Evolutionary conservation across 768 basidiomycete genomes (phyloP), one percentile per base, ranked within the genome.

Genomic region (Lanmaoa rubissima): DNA sequence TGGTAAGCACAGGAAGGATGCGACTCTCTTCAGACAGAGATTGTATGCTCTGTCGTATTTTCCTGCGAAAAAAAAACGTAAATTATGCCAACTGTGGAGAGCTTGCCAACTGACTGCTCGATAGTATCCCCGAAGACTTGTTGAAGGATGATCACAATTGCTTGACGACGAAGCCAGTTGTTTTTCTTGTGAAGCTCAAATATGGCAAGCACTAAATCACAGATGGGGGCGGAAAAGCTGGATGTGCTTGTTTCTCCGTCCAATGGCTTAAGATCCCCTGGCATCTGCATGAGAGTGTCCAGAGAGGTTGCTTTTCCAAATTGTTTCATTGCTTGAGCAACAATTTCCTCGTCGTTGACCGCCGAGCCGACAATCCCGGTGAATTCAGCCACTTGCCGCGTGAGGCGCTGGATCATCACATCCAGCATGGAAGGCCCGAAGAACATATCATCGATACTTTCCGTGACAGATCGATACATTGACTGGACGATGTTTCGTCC

Each of bases 381-480:
- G 57, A 94, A 85, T 66, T 94, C 92, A 11, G 91, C 91, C 0
- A 91, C 94, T 72, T 98, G 94, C 32, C 86, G 83, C 1, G 89
- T 92, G 17, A 98, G 82, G 3, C 94, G 85, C 64, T 92, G 88
- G 42, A 96, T 92, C 81, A 96, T 90, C 44, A 95, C 88, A 68
- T 98, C 94, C 43, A 98, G 74, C 92, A 97, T 94, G 1, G 93
- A 94, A 3, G 91, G 95, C 3, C 92, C 94, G 61, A 96, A 93
- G 73, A 96, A 88, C 82, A 97, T 92, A 71, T 98, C 97, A 70
- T 99, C 97, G 65, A 98, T 87, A 69, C 94, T 94, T 60, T 92
- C 91, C 6, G 96, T 84, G 45, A 99, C 91, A 26, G 93, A 92
- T 32, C 88, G 86, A 69, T 96, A 98, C 55, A 99, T 82, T 24